phyloP scores from a whole-genome alignment of 371 early-diverging fungal genomes.

The Syncephalis plumigaleata region DNA sequence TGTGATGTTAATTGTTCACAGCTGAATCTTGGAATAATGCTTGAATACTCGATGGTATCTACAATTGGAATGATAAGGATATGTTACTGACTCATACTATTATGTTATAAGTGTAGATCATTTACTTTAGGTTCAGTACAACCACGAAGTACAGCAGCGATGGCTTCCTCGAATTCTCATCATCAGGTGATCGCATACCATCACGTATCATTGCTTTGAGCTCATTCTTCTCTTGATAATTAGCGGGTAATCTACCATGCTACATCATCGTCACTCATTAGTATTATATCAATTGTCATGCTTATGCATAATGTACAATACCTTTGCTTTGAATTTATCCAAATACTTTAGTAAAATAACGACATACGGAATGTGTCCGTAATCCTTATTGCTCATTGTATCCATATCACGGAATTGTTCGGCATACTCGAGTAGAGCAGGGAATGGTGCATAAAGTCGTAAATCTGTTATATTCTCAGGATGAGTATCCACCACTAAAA shows the following conservation, averaged over 20 bases:
- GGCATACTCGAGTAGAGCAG: slow-evolving; percentile 36
- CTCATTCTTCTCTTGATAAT: slow-evolving; percentile 38
- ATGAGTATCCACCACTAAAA: slow-evolving; percentile 82
- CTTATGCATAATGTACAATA: not conserved
- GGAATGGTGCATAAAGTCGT: slow-evolving; percentile 67
- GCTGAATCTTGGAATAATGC: slow-evolving; percentile 28
- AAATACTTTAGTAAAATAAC: slow-evolving; percentile 58
- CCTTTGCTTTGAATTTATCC: slow-evolving; percentile 35
- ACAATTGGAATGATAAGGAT: slow-evolving; percentile 1
- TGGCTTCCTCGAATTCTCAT: slow-evolving; percentile 85
- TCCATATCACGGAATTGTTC: slow-evolving; percentile 37
- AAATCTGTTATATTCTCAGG: slow-evolving; percentile 60
- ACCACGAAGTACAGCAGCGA: slow-evolving; percentile 30
- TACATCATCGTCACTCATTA: slow-evolving; percentile 14
- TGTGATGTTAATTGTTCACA: slow-evolving; percentile 24
- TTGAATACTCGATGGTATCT: slow-evolving; percentile 28
- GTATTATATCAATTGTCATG: not conserved
- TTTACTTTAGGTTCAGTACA: slow-evolving; percentile 15
- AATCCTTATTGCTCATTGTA: slow-evolving; percentile 39
- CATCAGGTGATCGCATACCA: slow-evolving; percentile 37
- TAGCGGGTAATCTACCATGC: slow-evolving; percentile 28
- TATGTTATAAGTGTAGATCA: not conserved
- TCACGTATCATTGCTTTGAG: slow-evolving; percentile 37
- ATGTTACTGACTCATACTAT: not conserved
- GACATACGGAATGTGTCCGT: slow-evolving; percentile 70